Base-by-base conservation (phyloP, 805 yeast species). In the Wickerhamiella alocasiicola region DNA sequence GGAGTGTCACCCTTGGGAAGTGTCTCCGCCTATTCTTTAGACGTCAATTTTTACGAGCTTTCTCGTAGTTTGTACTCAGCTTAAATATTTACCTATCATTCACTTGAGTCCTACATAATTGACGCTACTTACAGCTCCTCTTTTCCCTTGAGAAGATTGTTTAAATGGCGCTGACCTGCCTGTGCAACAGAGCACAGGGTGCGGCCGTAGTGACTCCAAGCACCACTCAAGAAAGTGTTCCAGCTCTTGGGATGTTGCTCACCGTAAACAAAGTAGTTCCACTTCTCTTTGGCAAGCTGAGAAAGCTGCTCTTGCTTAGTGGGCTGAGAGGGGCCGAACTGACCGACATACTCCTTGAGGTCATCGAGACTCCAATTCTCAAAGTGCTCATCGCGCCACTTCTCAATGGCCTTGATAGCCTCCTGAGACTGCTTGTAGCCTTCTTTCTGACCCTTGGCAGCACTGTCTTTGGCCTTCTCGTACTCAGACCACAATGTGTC, bases 301-400 rank as follows among this genome's bases (percentile, higher is more conserved):
- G 49, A 53, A 13, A 55, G 48, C 33, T 50, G 47, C 32, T 46
- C 45, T 39, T 41, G 29, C 16, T 39, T 39, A 16, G 34, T 43
- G 26, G 42, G 31, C 13, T 46, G 48, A 20, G 41, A 34, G 20
- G 45, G 45, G 29, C 68, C 70, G 50, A 71, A 73, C 30, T 60
- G 53, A 41, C 62, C 55, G 25, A 78, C 56, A 73, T 81, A 77
- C 44, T 67, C 68, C 49, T 65, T 60, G 44, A 77, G 56, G 49
- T 76, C 80, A 4, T 67, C 61, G 19, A 68, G 62, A 3, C 72
- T 56, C 79, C 79, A 74, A 13, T 63, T 56, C 44, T 71, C 63
- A 53, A 73, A 67, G 16, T 68, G 57, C 28, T 63, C 64, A 27
- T 65, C 67, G 47, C 63, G 66, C 44, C 68, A 49, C 21, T 46